Evolutionary conservation across 2,329 filamentous ascomycete species (phyloP), one percentile per base, ranked within the genome.

Genomic region (Venturia nashicola): DNA sequence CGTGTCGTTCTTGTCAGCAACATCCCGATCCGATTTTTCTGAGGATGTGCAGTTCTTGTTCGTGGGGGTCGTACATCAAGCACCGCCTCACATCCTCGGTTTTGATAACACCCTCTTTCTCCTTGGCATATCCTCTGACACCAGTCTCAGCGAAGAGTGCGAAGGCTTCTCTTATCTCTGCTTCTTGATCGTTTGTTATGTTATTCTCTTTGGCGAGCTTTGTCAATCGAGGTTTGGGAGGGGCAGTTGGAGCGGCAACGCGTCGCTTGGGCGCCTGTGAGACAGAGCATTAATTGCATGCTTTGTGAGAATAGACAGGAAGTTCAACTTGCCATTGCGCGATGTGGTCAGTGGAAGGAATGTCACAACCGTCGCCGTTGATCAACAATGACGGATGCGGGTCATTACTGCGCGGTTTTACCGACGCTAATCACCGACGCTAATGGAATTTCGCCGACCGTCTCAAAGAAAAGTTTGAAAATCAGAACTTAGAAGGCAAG

Each of bases 121-220:
- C 65, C 23, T 57, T 48, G 23, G 66, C 48, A 20, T 36, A 63
- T 3, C 34, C 54, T 11, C 39, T 51, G 36, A 51, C 43, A 18
- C 36, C 44, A 9, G 61, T 59, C 46, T 36, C 27, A 51, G 59
- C 62, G 74, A 97, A 99, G 8, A 97, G 82, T 27, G 83, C 81
- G 75, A 94, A 97, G 16, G 92, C 92, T 75, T 97, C 92, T 70
- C 85, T 86, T 72, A 99, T 96, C 77, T 97, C 91, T 69, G 83
- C 82, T 77, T 97, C 93, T 76, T 97, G 88, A 67, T 88, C 85
- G 48, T 86, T 88, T 16, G 85, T 87, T 71, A 97, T 85, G 74
- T 91, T 87, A 81, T 97, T 86, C 72, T 96, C 91, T 77, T 92
- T 93, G 39, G 93, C 93, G 70, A 97, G 89, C 75, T 91, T 95